These are phyloP conservation scores for Phytophthora fragariaefolia DNA, from an alignment of 352 stramenopile species.

Conservation along the genomic window DNA sequence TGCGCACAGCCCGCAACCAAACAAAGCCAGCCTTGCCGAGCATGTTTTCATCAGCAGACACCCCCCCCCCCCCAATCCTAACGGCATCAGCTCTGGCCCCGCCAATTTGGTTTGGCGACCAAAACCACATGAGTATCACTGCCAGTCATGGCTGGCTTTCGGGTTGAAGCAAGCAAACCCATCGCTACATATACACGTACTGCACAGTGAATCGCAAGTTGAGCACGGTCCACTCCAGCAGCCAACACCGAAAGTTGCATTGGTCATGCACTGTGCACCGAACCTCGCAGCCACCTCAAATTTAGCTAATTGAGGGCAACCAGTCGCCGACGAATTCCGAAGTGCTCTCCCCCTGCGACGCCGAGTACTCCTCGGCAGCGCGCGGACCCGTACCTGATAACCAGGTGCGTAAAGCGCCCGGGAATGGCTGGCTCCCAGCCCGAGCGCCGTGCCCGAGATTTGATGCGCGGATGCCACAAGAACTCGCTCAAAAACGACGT, in stretches of 20 bases:
- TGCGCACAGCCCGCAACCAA: neutral
- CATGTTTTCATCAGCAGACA: neutral
- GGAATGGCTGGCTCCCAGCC: constrained; percentile 29
- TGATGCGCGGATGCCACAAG: constrained; percentile 25
- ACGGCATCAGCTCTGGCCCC: neutral
- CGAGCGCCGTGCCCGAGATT: constrained; percentile 18
- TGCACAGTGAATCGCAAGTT: too few species aligned
- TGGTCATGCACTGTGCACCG: too few species aligned
- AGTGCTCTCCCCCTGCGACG: constrained; percentile 2
- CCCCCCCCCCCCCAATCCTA: too few species aligned
- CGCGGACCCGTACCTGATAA: constrained; percentile 17
- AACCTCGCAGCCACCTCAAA: too few species aligned
- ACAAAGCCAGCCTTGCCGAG: neutral
- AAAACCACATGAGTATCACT: too few species aligned
- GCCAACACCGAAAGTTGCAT: too few species aligned
- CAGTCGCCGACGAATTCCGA: neutral
- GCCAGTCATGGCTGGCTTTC: too few species aligned
- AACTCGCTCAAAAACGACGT: constrained; percentile 11
- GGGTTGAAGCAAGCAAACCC: too few species aligned
- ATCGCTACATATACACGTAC: too few species aligned
- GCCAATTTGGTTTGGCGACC: too few species aligned
- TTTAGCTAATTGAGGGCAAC: too few species aligned
- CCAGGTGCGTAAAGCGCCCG: constrained; percentile 4
- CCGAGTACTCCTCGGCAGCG: constrained; percentile 1
- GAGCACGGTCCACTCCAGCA: too few species aligned